phyloP scores from a whole-genome alignment of 2,329 filamentous ascomycete species.

The Madurella fahalii region DNA sequence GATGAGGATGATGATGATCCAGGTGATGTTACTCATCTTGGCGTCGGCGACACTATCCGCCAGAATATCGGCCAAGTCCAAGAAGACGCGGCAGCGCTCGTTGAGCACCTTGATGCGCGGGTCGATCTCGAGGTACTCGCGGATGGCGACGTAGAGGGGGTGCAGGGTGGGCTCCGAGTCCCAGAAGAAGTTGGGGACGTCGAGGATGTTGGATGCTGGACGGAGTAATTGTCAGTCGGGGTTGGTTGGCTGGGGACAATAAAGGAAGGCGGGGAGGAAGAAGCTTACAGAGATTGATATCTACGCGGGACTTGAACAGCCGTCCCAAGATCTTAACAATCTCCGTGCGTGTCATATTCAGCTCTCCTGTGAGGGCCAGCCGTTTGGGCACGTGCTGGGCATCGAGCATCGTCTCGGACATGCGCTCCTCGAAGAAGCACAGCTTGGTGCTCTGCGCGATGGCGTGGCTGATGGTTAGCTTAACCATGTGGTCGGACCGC shows the following conservation, averaged over 20 bases:
- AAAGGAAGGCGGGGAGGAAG: neutral
- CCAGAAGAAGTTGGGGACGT: slow-evolving; percentile 98
- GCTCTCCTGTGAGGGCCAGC: slow-evolving; percentile 80
- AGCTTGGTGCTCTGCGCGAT: slow-evolving; percentile 97
- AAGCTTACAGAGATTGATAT: slow-evolving; percentile 90
- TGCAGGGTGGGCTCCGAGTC: slow-evolving; percentile 92
- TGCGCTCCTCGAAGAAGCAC: slow-evolving; percentile 91
- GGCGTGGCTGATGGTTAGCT: slow-evolving; percentile 93
- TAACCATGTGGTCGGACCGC: slow-evolving; percentile 94
- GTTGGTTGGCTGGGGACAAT: neutral
- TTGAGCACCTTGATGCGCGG: slow-evolving; percentile 95
- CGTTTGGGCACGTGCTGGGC: slow-evolving; percentile 89
- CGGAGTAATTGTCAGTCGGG: slow-evolving; percentile 21
- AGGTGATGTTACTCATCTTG: slow-evolving; percentile 94
- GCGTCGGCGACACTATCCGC: slow-evolving; percentile 88
- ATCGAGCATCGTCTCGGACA: slow-evolving; percentile 89
- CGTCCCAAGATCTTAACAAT: slow-evolving; percentile 88
- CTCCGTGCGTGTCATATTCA: slow-evolving; percentile 88
- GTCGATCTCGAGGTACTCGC: slow-evolving; percentile 97
- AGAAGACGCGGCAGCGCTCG: slow-evolving; percentile 91
- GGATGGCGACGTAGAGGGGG: slow-evolving; percentile 88
- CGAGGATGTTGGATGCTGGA: slow-evolving; percentile 86
- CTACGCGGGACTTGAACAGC: slow-evolving; percentile 89
- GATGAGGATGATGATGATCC: slow-evolving; percentile 97
- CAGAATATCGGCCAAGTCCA: slow-evolving; percentile 92